Base-by-base conservation (phyloP, 2,329 filamentous ascomycete species). In the Colletotrichum lentis region DNA sequence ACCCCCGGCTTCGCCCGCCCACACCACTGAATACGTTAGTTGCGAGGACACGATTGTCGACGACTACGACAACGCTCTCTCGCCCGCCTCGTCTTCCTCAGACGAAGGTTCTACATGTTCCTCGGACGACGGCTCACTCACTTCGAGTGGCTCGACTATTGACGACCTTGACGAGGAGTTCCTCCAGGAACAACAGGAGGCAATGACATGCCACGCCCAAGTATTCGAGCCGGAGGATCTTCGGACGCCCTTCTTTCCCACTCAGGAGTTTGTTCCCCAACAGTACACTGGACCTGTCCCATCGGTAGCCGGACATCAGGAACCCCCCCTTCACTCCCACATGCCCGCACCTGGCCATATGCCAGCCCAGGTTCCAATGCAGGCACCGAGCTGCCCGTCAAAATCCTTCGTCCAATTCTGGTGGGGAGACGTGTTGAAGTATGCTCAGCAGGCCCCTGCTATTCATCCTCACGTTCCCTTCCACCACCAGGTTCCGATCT, bases 81-180 rank as follows among this genome's bases (percentile, higher is more conserved):
- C 85, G 1, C 83, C 84, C n/a, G 77, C 81, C 20, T 81, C 82
- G 2, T 84, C 82, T 27, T 78, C 71, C 18, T 72, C 70, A 0
- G 71, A 73, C 39, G 65, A 76, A 18, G 80, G 78, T 56, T 83
- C 81, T 22, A 79, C 76, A 54, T 81, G 79, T 72, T 81, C 80
- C 35, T 87, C 85, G 8, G 84, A 88, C 72, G 83, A 85, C 71
- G 85, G 84, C 35, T 88, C 86, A 24, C 80, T 87, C 27, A 81
- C 81, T 22, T 87, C 85, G n/a, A 84, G 81, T 71, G 82, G 78
- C 39, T 85, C 85, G 14, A 85, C 81, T 60, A 80, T 86, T 59
- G 83, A 85, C 61, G 84, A 86, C 67, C 72, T 83, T 27, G 80
- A 86, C 67, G 82, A 84, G 22, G 83, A 85, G 41, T 81, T 80